Evolutionary conservation across 208 protist species (phyloP).

Genomic region (Leishmania braziliensis): DNA sequence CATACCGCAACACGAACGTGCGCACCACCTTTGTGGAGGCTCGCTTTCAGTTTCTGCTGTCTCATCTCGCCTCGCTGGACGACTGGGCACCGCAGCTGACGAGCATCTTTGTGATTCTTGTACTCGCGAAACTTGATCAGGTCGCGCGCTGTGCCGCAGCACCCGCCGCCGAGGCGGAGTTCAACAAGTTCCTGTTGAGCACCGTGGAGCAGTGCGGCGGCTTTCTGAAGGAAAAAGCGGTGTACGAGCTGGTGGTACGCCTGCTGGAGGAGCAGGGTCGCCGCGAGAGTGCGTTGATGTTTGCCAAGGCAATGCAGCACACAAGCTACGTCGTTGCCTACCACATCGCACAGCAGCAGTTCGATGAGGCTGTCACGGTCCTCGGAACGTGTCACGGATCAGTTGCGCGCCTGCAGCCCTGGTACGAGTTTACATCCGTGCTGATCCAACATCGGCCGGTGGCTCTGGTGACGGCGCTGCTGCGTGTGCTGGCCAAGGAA

Average conservation of each 20-base stretch:
- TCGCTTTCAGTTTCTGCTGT: conserved; percentile 39
- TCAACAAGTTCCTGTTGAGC: conserved; percentile 35
- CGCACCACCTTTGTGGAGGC: conserved; percentile 52
- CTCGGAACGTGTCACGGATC: conserved; percentile 41
- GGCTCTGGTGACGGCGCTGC: conserved; percentile 68
- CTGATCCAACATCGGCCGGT: conserved; percentile 90
- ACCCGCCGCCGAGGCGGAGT: conserved; percentile 14
- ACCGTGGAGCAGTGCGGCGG: conserved; percentile 29
- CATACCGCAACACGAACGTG: conserved; percentile 32
- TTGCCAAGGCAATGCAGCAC: conserved; percentile 78
- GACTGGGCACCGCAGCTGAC: conserved; percentile 30
- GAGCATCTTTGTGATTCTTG: conserved; percentile 17
- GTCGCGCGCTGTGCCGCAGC: conserved; percentile 14
- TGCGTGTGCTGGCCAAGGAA: conserved; percentile 52
- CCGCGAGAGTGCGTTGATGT: conserved; percentile 71
- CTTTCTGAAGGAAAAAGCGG: conserved; percentile 40
- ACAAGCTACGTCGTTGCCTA: conserved; percentile 63
- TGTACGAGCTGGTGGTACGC: conserved; percentile 54
- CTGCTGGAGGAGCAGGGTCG: conserved; percentile 89
- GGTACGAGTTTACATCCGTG: conserved; percentile 92
- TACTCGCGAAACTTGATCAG: conserved; percentile 23
- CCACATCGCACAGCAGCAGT: conserved; percentile 43
- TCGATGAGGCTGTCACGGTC: conserved; percentile 52
- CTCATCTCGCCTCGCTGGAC: conserved; percentile 14
- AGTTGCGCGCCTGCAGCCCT: conserved; percentile 53